Percentiles rank a stretch among this genome's conserved stretches.
Conservation (phyloP, 768 basidiomycete genomes). For the Trametes cubensis region DNA sequence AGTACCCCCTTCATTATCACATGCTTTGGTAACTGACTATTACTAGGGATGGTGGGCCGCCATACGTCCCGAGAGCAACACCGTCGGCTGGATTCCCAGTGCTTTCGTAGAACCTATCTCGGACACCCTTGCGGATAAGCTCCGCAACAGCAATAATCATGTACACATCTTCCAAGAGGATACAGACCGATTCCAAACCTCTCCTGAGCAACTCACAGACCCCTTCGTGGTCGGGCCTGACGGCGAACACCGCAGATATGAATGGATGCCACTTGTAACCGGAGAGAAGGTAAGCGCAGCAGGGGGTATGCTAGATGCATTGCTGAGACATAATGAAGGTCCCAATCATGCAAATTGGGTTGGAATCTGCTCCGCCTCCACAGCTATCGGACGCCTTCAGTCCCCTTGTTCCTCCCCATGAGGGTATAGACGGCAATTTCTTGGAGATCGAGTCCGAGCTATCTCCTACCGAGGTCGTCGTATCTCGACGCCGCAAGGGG, state of each 20-base stretch:
- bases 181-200: conserved; percentile 1
- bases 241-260: conserved; percentile 15
- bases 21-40: not conserved
- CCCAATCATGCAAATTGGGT: conserved; percentile 15
- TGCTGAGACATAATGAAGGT: not conserved
- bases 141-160: conserved; percentile 31
- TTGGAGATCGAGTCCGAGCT: conserved; percentile 19
- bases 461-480: conserved; percentile 15
- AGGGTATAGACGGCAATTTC: conserved; percentile 21
- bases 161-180: conserved; percentile 14
- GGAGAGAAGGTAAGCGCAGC: conserved; percentile 25
- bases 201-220: conserved; percentile 17
- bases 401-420: conserved; percentile 25
- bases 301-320: not conserved
- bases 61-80: conserved; percentile 51
- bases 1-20: not conserved
- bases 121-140: conserved; percentile 51
- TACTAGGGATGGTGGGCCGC: conserved; percentile 79
- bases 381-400: conserved; percentile 13
- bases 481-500: not conserved
- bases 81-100: conserved; percentile 77
- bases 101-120: conserved; percentile 64
- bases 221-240: conserved; percentile 11
- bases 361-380: conserved; percentile 1
- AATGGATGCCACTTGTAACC: conserved; percentile 28